Evolutionary conservation across 495 filamentous ascomycete genomes (phyloP).

Genomic region (Neurospora sp.): DNA sequence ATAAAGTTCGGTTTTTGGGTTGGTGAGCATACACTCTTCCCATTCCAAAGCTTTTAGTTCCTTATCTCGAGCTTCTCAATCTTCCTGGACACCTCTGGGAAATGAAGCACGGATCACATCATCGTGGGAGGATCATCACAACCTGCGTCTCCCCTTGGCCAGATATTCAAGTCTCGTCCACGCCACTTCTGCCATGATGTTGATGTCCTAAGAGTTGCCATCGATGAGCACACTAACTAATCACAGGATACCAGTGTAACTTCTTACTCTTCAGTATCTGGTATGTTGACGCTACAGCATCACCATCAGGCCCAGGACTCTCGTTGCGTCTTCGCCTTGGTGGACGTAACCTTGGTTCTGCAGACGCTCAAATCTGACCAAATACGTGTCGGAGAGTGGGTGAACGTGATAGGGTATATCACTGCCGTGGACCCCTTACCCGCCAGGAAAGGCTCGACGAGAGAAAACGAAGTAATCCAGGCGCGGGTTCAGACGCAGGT

Average conservation of each 20-base stretch:
- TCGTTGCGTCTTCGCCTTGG: constrained; percentile 35
- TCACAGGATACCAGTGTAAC: constrained; percentile 47
- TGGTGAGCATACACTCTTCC: constrained; percentile 51
- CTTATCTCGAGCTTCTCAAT: neutral
- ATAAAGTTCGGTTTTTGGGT: constrained; percentile 84
- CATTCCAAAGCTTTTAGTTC: constrained; percentile 15
- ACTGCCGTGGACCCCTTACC: constrained; percentile 18
- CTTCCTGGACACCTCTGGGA: neutral
- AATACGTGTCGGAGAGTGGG: constrained; percentile 70
- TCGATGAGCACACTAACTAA: constrained; percentile 2
- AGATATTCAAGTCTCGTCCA: neutral
- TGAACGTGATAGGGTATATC: constrained; percentile 84
- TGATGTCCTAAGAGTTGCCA: neutral
- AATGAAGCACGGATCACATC: neutral
- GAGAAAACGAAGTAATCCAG: neutral
- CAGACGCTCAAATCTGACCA: constrained; percentile 52
- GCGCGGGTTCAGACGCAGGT: constrained; percentile 10
- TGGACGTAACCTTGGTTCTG: constrained; percentile 64
- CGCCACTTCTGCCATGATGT: neutral
- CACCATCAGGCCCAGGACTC: constrained; percentile 46
- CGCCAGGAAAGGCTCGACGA: constrained; percentile 1
- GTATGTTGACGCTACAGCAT: constrained; percentile 51
- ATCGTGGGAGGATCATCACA: neutral
- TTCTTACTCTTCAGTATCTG: constrained; percentile 51
- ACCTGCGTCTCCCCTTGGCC: neutral